Base-by-base conservation (phyloP, 78 protist genomes). In the Dictyostelium firmibasis region DNA sequence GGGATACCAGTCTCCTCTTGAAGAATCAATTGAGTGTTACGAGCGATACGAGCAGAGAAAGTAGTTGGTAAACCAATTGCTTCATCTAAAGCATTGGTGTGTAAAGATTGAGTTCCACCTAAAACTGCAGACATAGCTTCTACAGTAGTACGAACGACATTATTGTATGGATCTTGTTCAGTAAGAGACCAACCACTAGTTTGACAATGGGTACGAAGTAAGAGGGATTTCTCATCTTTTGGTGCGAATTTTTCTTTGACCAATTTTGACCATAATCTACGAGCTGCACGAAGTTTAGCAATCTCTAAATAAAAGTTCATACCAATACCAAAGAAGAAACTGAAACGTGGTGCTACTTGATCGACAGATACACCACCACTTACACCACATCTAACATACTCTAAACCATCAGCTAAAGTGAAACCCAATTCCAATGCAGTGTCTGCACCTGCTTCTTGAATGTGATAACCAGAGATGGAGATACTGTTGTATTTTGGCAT, bases 381-480 rank as follows among this genome's bases (percentile, higher is more conserved):
- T 29, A 83, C 69, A 70, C 97, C 97, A 74, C 93, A 94, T 43
- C 97, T 29, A 10, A 87, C 94, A 93, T 98, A 98, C 72, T 98
- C 99, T 2, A 98, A 53, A 3, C 99, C 99, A 57, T 99, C 99
- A 9, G 99, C 99, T 14, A 99, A 86, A 5, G 99, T 99, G 95
- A 97, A 99, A 10, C 99, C 99, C 7, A 98, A 92, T 93, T 99
- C 99, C 18, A 97, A 92, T 6, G 81, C 97, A 5, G 98, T 85
- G 44, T 98, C 96, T 20, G 99, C 99, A 36, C 99, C 99, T 18
- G 99, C 99, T 77, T 99, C 99, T 85, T 98, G 99, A 98, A 99
- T 96, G 97, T 98, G 99, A 93, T 98, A 99, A 13, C 99, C 99
- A 33, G 98, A 92, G 86, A 99, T 98, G 72, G 99, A 97, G 84